These are phyloP conservation scores for Xylaria grammica DNA, from an alignment of 495 filamentous ascomycete species.

Conservation along the genomic window DNA sequence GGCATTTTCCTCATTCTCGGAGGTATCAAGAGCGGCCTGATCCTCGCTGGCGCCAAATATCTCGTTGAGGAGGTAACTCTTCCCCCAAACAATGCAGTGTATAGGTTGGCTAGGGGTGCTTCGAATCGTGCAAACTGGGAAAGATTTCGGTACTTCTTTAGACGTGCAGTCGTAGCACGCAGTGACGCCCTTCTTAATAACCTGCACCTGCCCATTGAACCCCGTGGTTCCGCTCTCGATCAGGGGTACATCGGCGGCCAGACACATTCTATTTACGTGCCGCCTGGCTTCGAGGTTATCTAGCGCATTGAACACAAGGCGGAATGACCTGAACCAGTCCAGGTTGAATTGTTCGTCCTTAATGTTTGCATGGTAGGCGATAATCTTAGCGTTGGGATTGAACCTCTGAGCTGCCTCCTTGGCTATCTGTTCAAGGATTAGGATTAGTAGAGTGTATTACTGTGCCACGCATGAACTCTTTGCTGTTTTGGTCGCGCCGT, in stretches of 20 bases:
- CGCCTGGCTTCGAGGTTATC: slow-evolving; percentile 94
- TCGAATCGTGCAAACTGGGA: slow-evolving; percentile 95
- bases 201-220: slow-evolving; percentile 97
- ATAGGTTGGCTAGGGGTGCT: slow-evolving; percentile 95
- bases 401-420: slow-evolving; percentile 92
- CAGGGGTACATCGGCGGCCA: slow-evolving; percentile 87
- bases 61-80: slow-evolving; percentile 93
- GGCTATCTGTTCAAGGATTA: slow-evolving; percentile 75
- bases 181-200: slow-evolving; percentile 90
- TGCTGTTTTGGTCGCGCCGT: slow-evolving; percentile 39
- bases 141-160: slow-evolving; percentile 87
- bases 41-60: slow-evolving; percentile 93
- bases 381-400: slow-evolving; percentile 86
- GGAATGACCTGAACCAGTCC: slow-evolving; percentile 84
- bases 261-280: slow-evolving; percentile 97
- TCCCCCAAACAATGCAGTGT: slow-evolving; percentile 99
- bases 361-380: slow-evolving; percentile 93
- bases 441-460: slow-evolving; percentile 32
- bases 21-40: slow-evolving; percentile 74
- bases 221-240: slow-evolving; percentile 98
- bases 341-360: slow-evolving; percentile 92
- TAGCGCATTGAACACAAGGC: slow-evolving; percentile 92
- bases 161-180: slow-evolving; percentile 96
- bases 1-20: slow-evolving; percentile 82
- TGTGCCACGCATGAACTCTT: neutral